Base-by-base conservation (phyloP, 495 filamentous ascomycete genomes). In the Apodospora peruviana region DNA sequence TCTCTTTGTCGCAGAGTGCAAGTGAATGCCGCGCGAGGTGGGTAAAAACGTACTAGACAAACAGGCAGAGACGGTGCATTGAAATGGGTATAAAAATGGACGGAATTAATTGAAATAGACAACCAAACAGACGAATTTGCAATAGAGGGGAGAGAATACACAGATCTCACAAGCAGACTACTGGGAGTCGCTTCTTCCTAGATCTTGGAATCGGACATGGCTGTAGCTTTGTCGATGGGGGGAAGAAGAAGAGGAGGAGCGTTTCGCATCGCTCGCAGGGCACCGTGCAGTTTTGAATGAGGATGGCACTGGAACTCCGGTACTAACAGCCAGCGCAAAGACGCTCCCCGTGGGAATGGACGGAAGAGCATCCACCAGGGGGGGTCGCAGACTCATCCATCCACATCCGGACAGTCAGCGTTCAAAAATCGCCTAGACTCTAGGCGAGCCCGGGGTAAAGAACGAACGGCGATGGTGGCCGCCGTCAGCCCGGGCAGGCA, bases 131-230 rank as follows among this genome's bases (percentile, higher is more conserved):
- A 39, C 25, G 21, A 54, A 56, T 14, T 46, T 23, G 32, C 32
- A 25, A 43, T 47, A 47, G 35, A 45, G 23, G 48, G 56, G 45
- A 56, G 47, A 52, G 49, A 50, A 58, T 58, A 64, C 52, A 56
- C 43, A 62, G 64, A 65, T 65, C 57, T 62, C 59, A 68, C 54
- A 69, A 72, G 70, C 68, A 65, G 70, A 73, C 69, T 71, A 58
- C 65, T 41, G 55, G 55, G 64, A 73, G 71, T 67, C 70, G 70
- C 69, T 67, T 67, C 62, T 64, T 66, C 68, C 59, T 68, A 73
- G 62, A 73, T 70, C 62, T 62, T 71, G 50, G 45, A 70, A 60
- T 70, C 66, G 66, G 71, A 61, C 71, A 74, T 74, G n/a, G n/a
- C n/a, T 57, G 55, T 66, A 60, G 56, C 68, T 55, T 56, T 69